phyloP scores from a whole-genome alignment of 2,329 filamentous ascomycete species.

The Immersiporthe knoxdaviesiana region DNA sequence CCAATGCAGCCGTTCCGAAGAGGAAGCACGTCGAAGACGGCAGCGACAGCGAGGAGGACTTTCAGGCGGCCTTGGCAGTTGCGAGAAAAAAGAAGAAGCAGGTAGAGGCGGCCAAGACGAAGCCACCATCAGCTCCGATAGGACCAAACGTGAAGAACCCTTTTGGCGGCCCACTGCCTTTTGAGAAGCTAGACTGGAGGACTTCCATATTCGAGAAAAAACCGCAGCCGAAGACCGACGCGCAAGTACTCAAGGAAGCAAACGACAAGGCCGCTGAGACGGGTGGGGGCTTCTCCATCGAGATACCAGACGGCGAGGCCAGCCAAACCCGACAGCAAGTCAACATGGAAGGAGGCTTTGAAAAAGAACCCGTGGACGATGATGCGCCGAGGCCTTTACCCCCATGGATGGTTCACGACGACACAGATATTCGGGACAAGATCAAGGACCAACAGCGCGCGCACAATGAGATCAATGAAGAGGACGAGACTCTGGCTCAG shows the following conservation, averaged over 20 bases:
- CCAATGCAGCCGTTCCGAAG: slow-evolving; percentile 62
- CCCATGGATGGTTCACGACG: slow-evolving; percentile 71
- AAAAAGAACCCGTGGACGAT: slow-evolving; percentile 50
- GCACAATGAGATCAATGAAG: slow-evolving; percentile 65
- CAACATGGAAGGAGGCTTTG: slow-evolving; percentile 67
- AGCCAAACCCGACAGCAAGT: slow-evolving; percentile 36
- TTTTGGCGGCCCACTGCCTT: slow-evolving; percentile 82
- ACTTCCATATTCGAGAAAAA: slow-evolving; percentile 60
- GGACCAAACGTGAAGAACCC: slow-evolving; percentile 62
- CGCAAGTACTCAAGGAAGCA: slow-evolving; percentile 28
- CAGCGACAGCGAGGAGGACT: slow-evolving; percentile 79
- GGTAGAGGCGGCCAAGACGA: slow-evolving; percentile 36
- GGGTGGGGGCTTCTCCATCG: slow-evolving; percentile 44
- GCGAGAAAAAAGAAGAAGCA: slow-evolving; percentile 67
- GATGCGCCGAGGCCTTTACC: slow-evolving; percentile 65
- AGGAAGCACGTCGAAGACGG: slow-evolving; percentile 53
- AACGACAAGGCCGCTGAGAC: slow-evolving; percentile 33
- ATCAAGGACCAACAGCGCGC: slow-evolving; percentile 60
- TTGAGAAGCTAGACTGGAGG: slow-evolving; percentile 80
- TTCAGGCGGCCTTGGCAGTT: slow-evolving; percentile 74
- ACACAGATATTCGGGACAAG: slow-evolving; percentile 67
- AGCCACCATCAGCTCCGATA: slow-evolving; percentile 41
- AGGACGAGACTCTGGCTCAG: slow-evolving; percentile 60
- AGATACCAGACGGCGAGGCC: slow-evolving; percentile 31
- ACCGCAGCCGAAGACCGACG: slow-evolving; percentile 31